These are phyloP conservation scores for Lipomyces mesembrius DNA, from an alignment of 805 yeast species.

Conservation along the genomic window DNA sequence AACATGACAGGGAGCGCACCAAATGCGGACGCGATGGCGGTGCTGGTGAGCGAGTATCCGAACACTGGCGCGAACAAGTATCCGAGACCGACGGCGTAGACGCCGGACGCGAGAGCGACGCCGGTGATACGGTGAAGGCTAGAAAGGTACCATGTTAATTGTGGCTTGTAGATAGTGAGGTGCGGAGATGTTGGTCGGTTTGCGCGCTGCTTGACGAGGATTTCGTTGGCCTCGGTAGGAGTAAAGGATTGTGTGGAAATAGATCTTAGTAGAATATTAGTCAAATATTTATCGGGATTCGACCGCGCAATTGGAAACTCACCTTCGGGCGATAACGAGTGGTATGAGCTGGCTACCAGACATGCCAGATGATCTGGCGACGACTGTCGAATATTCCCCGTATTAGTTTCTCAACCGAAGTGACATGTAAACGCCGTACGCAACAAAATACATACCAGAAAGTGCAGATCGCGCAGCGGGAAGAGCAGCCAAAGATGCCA, in stretches of 20 bases:
- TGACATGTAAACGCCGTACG: neutral
- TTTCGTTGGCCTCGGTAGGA: slow-evolving; percentile 64
- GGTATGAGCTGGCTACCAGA: slow-evolving; percentile 14
- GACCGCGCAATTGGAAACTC: neutral
- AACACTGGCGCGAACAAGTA: slow-evolving; percentile 72
- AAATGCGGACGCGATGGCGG: slow-evolving; percentile 57
- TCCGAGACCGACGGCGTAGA: slow-evolving; percentile 75
- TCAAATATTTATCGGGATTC: neutral
- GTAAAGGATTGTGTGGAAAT: slow-evolving; percentile 56
- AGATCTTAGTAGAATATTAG: neutral
- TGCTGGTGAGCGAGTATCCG: slow-evolving; percentile 60
- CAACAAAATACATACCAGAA: slow-evolving; percentile 9
- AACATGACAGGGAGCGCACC: slow-evolving; percentile 67
- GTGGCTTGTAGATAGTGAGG: slow-evolving; percentile 86
- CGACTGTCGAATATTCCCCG: slow-evolving; percentile 5
- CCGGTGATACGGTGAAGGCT: slow-evolving; percentile 87
- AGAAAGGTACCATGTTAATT: slow-evolving; percentile 82
- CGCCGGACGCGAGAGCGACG: slow-evolving; percentile 68
- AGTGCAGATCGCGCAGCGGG: slow-evolving; percentile 22
- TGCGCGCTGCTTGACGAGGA: slow-evolving; percentile 79
- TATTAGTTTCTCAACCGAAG: slow-evolving; percentile 3
- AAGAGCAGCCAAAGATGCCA: slow-evolving; percentile 15
- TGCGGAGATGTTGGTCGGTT: slow-evolving; percentile 93
- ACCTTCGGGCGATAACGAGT: slow-evolving; percentile 22
- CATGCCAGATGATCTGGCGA: slow-evolving; percentile 15